Conservation (phyloP, 345 rosid species). For the Acer saccharum region DNA sequence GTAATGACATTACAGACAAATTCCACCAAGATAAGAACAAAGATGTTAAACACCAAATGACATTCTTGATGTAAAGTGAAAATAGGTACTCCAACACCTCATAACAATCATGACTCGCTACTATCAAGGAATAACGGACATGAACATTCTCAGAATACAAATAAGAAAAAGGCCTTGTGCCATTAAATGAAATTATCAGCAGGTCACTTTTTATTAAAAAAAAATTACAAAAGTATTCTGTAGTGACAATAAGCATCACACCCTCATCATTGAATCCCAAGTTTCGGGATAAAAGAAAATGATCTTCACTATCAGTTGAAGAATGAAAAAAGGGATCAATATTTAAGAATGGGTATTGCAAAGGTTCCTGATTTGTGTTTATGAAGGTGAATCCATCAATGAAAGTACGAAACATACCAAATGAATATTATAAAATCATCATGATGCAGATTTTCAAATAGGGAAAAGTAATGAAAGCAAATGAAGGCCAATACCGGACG, state of each 20-base stretch:
- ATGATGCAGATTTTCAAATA: constrained; percentile 18
- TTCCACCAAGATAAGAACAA: neutral
- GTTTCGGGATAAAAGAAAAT: neutral
- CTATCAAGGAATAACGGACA: neutral
- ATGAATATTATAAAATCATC: neutral
- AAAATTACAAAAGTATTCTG: neutral
- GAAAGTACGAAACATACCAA: neutral
- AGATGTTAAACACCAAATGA: neutral
- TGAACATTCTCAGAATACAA: neutral
- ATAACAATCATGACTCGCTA: neutral
- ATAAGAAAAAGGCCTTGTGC: neutral
- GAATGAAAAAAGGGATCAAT: neutral
- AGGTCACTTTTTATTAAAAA: neutral
- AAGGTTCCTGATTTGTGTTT: neutral
- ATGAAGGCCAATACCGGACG: constrained; percentile 62
- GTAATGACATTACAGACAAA: neutral
- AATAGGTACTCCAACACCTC: neutral
- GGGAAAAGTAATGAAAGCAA: constrained; percentile 8
- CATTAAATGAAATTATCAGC: neutral
- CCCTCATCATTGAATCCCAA: neutral
- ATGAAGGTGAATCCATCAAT: neutral
- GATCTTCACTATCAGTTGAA: constrained; percentile 7
- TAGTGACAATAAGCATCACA: neutral
- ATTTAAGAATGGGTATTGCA: neutral
- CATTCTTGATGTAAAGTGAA: neutral